Conservation (phyloP, 1,284 basidiomycete species). For the Lignosus rhinocerotis region DNA sequence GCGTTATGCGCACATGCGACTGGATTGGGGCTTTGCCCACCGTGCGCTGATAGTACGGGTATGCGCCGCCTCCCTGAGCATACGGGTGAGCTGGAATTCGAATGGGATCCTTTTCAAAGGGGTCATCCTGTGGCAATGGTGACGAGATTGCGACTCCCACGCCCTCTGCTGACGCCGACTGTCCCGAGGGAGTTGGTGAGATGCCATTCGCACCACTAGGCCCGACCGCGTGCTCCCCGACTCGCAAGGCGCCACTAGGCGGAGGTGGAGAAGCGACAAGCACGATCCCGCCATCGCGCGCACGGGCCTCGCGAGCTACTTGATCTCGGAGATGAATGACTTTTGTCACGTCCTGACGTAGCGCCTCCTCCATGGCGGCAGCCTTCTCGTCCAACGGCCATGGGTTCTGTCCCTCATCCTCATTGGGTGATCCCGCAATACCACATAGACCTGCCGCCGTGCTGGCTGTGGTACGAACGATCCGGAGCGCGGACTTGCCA, state of each 20-base stretch:
- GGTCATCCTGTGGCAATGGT: slow-evolving; percentile 45
- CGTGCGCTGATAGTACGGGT: slow-evolving; percentile 26
- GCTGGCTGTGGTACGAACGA: slow-evolving; percentile 30
- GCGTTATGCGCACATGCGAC: slow-evolving; percentile 1
- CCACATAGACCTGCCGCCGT: slow-evolving; percentile 43
- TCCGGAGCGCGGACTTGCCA: slow-evolving; percentile 55
- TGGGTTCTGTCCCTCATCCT: slow-evolving; percentile 20
- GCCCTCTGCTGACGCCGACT: slow-evolving; percentile 34
- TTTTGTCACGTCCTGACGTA: slow-evolving; percentile 44
- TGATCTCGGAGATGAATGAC: slow-evolving; percentile 39
- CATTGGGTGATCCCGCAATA: slow-evolving; percentile 13
- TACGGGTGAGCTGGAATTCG: slow-evolving; percentile 57
- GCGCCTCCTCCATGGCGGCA: slow-evolving; percentile 42
- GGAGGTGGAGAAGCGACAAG: slow-evolving; percentile 21
- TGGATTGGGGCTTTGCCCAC: slow-evolving; percentile 12
- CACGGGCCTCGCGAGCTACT: slow-evolving; percentile 18
- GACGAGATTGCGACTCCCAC: slow-evolving; percentile 72
- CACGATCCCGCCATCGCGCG: slow-evolving; percentile 22
- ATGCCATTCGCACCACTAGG: slow-evolving; percentile 13
- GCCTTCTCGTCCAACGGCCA: slow-evolving; percentile 36
- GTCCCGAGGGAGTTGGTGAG: slow-evolving; percentile 36
- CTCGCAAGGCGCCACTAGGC: neutral
- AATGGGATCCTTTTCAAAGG: slow-evolving; percentile 34
- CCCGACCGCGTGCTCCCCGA: slow-evolving; percentile 1
- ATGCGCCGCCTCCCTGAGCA: slow-evolving; percentile 45